Conservation (phyloP, 139 green algal genomes). For the Chlamydomonas sphaeroides region DNA sequence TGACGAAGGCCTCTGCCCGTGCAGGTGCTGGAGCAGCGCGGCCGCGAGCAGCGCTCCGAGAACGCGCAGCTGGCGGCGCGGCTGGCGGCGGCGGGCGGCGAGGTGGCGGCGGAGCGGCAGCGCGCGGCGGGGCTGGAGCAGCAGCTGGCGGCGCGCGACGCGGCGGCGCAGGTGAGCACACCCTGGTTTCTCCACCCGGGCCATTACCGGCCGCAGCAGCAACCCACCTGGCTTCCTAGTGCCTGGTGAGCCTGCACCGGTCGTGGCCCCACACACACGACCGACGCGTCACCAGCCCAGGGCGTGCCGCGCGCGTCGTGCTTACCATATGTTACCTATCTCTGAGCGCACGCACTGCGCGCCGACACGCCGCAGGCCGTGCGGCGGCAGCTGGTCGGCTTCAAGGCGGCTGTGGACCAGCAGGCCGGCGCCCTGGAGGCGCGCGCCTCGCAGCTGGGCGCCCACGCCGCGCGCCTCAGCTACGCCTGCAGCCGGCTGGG, state of each 20-base stretch:
- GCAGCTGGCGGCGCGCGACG: constrained; percentile 14
- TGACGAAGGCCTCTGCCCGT: not conserved
- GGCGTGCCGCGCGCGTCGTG: too few species aligned
- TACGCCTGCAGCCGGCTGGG: not conserved
- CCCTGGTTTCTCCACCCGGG: too few species aligned
- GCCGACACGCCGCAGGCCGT: constrained; percentile 10
- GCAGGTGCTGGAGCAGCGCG: constrained; percentile 30
- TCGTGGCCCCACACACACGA: too few species aligned
- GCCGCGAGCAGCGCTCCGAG: constrained; percentile 16
- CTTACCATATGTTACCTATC: too few species aligned
- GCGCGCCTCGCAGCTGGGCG: constrained; percentile 1
- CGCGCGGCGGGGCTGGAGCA: constrained; percentile 1
- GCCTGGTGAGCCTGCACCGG: too few species aligned
- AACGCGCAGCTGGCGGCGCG: constrained; percentile 9
- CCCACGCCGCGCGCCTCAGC: constrained; percentile 4
- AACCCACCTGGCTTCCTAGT: too few species aligned
- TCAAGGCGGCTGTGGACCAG: constrained; percentile 1
- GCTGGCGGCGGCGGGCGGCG: not conserved
- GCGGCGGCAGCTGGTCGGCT: constrained; percentile 14
- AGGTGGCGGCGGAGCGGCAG: constrained; percentile 13
- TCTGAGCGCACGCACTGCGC: too few species aligned
- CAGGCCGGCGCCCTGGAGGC: constrained; percentile 1
- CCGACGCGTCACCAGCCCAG: too few species aligned
- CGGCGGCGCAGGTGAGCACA: constrained; percentile 5
- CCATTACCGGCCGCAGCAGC: too few species aligned